A percentile compares a stretch with the other conserved stretches of the same genome.
Conservation (phyloP, 2,329 filamentous ascomycete genomes). For the Monosporascus cannonballus region DNA sequence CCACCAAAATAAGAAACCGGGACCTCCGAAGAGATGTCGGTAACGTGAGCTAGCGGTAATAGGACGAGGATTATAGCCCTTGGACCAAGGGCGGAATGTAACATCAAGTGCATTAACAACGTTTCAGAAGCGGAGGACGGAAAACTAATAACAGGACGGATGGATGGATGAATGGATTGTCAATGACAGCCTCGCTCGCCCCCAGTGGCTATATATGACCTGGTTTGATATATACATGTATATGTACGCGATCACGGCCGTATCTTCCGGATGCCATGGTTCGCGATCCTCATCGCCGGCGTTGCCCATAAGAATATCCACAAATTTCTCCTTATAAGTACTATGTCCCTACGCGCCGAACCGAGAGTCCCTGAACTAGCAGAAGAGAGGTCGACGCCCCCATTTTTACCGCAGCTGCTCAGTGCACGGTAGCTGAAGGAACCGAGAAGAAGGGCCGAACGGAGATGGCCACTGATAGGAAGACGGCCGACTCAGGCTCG, state of each 20-base stretch:
- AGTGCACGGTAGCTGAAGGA: neutral
- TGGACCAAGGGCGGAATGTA: neutral
- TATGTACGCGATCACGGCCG: too few relatives aligned
- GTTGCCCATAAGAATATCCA: too few relatives aligned
- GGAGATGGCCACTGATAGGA: slow-evolving; percentile 37
- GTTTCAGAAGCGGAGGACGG: neutral
- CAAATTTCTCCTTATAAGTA: neutral
- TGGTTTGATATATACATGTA: too few relatives aligned
- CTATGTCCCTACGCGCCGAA: slow-evolving; percentile 1
- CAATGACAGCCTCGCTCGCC: too few relatives aligned
- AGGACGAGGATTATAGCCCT: too few relatives aligned
- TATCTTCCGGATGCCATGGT: too few relatives aligned
- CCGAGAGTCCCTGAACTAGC: slow-evolving; percentile 2
- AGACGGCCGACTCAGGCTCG: slow-evolving; percentile 36
- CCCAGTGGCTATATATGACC: too few relatives aligned
- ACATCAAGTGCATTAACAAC: neutral
- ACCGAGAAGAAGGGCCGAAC: slow-evolving; percentile 7
- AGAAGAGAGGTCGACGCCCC: neutral
- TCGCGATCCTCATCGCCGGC: too few relatives aligned
- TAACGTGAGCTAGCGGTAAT: too few relatives aligned
- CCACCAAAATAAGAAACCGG: neutral
- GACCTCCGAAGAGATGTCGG: neutral
- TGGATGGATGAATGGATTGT: neutral
- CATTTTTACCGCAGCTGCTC: neutral
- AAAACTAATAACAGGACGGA: neutral